Evolutionary conservation across 2,329 filamentous ascomycete species (phyloP).

Genomic region (Ophiocordyceps camponoti-floridani): DNA sequence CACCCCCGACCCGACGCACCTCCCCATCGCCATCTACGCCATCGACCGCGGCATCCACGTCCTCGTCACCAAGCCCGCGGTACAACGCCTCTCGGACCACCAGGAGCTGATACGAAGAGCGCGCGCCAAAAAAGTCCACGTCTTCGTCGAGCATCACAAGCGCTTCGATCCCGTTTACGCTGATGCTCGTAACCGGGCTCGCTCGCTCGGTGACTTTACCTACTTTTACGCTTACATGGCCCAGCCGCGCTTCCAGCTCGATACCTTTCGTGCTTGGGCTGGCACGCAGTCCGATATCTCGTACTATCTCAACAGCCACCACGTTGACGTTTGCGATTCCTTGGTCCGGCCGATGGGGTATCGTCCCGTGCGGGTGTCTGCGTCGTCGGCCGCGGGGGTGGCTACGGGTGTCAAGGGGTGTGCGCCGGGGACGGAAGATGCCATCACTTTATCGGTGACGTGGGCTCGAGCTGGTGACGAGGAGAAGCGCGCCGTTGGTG

Average conservation of each 20-base stretch:
- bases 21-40: constrained; percentile 79
- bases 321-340: constrained; percentile 80
- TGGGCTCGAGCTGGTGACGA: constrained; percentile 51
- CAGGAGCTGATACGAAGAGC: constrained; percentile 56
- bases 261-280: constrained; percentile 91
- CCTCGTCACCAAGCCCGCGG: constrained; percentile 84
- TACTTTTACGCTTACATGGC: constrained; percentile 98
- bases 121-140: constrained; percentile 60
- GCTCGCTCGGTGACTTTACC: constrained; percentile 80
- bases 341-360: constrained; percentile 65
- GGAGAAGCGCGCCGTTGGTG: constrained; percentile 59
- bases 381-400: constrained; percentile 59
- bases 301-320: constrained; percentile 92
- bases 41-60: constrained; percentile 80
- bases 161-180: constrained; percentile 87
- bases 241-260: constrained; percentile 76
- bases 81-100: constrained; percentile 70
- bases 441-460: constrained; percentile 76
- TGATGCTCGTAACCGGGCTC: constrained; percentile 63
- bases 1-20: constrained; percentile 86
- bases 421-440: constrained; percentile 69
- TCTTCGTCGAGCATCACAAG: constrained; percentile 94
- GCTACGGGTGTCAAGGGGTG: constrained; percentile 59
- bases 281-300: constrained; percentile 84
- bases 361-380: constrained; percentile 62